These are phyloP conservation scores for Zymoseptoria tritici DNA, from an alignment of 2,329 filamentous ascomycete species.

Conservation along the genomic window DNA sequence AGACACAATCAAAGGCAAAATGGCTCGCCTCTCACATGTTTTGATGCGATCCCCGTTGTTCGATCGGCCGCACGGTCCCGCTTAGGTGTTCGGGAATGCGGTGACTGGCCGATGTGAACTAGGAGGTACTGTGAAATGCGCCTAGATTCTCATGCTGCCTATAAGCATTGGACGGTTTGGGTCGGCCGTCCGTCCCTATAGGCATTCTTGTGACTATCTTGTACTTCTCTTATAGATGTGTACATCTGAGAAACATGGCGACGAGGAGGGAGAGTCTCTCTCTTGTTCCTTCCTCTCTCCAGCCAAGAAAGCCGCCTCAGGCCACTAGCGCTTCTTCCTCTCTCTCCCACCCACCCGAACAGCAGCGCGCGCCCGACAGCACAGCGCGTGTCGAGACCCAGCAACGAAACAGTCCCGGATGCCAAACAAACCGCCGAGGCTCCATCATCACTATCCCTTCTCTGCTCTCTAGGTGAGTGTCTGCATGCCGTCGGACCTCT, in stretches of 20 bases:
- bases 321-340: background rate
- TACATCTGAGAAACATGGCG: background rate
- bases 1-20: no score
- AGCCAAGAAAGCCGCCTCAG: background rate
- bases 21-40: background rate
- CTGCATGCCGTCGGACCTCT: background rate
- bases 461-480: background rate
- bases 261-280: background rate
- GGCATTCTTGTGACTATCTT: background rate
- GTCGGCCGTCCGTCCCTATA: background rate
- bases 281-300: background rate
- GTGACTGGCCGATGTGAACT: background rate
- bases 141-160: background rate
- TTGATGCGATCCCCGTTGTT: background rate
- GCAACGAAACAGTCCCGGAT: background rate
- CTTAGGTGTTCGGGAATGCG: background rate
- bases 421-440: background rate
- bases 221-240: background rate
- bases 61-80: background rate
- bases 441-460: background rate
- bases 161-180: background rate
- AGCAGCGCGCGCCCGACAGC: background rate
- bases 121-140: background rate
- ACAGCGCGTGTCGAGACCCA: background rate
- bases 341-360: background rate